Conservation (phyloP, 1,284 basidiomycete species). For the Naganishia albida region DNA sequence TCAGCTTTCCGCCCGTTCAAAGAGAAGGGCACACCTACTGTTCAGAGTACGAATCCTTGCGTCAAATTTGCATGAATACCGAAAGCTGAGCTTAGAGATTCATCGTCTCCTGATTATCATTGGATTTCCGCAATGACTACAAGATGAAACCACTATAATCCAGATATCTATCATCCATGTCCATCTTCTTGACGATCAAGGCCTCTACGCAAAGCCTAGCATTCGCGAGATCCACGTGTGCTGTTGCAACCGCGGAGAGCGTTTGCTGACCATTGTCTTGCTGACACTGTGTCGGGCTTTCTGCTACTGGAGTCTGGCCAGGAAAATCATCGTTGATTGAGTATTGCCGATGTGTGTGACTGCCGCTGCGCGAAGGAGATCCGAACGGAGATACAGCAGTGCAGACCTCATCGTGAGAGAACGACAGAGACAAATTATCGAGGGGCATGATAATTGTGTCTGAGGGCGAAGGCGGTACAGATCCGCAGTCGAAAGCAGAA, state of each 20-base stretch:
- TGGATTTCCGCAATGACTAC: neutral
- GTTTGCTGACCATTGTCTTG: neutral
- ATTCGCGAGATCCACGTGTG: slow-evolving; percentile 23
- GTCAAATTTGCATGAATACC: too few species aligned
- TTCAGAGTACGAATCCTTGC: too few species aligned
- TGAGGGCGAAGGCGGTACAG: slow-evolving; percentile 22
- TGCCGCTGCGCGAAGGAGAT: neutral
- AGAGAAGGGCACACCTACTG: too few species aligned
- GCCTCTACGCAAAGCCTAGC: slow-evolving; percentile 53
- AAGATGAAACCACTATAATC: slow-evolving; percentile 29
- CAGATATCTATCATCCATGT: slow-evolving; percentile 37
- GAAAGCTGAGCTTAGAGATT: too few species aligned
- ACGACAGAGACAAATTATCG: slow-evolving; percentile 49
- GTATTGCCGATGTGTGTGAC: neutral
- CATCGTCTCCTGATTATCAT: too few species aligned
- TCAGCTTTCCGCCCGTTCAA: too few species aligned
- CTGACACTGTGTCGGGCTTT: neutral
- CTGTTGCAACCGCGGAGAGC: neutral
- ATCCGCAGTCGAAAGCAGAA: neutral
- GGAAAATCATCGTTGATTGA: neutral
- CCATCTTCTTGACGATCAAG: slow-evolving; percentile 49
- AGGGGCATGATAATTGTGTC: slow-evolving; percentile 42
- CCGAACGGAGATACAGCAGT: neutral
- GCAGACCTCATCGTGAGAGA: slow-evolving; percentile 43
- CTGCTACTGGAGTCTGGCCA: neutral